These are phyloP conservation scores for Limtongia smithiae DNA, from an alignment of 805 yeast species.

Conservation along the genomic window DNA sequence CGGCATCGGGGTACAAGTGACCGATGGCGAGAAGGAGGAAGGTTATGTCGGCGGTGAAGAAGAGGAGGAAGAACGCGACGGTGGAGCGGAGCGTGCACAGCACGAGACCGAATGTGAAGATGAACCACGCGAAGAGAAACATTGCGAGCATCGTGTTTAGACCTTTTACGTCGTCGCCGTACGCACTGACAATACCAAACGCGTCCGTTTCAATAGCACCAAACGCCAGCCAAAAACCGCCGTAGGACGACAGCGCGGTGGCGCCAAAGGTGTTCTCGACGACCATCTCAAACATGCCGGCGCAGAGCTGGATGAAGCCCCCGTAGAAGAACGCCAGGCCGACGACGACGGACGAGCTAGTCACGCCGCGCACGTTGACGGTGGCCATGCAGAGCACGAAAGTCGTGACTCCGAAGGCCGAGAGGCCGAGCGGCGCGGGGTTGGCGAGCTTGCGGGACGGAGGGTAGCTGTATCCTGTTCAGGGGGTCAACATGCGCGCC, in stretches of 20 bases:
- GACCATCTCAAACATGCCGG: constrained; percentile 65
- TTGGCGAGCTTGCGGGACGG: constrained; percentile 59
- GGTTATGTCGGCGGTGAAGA: constrained; percentile 51
- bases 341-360: constrained; percentile 51
- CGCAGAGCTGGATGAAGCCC: constrained; percentile 55
- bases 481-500: background rate
- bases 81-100: constrained; percentile 62
- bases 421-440: constrained; percentile 63
- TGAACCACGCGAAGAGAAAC: constrained; percentile 58
- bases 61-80: constrained; percentile 56
- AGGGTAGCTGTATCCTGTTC: constrained; percentile 32
- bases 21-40: constrained; percentile 55
- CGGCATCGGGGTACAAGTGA: constrained; percentile 40
- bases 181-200: constrained; percentile 59
- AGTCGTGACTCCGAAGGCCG: constrained; percentile 61
- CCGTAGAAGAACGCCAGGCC: constrained; percentile 62
- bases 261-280: constrained; percentile 67
- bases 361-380: constrained; percentile 52
- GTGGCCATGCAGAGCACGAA: constrained; percentile 57
- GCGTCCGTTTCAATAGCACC: constrained; percentile 57
- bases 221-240: constrained; percentile 68
- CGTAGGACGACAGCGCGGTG: constrained; percentile 58
- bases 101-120: constrained; percentile 55
- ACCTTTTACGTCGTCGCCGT: constrained; percentile 38
- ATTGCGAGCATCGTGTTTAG: constrained; percentile 53